Conservation (phyloP, 2,329 filamentous ascomycete species). For the Ophiocordyceps camponoti-leonardi region DNA sequence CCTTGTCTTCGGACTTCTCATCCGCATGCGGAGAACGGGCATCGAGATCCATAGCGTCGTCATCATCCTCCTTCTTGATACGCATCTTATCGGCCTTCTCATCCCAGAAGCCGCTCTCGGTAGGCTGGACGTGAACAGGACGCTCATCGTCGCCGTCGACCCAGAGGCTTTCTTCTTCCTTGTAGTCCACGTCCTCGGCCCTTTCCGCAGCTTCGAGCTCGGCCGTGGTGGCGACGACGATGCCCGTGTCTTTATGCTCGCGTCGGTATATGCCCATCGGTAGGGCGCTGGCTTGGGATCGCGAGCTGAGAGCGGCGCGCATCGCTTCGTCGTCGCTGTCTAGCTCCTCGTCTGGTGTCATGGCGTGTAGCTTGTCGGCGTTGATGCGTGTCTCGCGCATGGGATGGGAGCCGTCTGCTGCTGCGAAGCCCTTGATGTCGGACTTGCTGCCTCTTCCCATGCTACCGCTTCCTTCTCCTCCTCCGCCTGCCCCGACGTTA, state of each 20-base stretch:
- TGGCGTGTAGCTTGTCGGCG: conserved; percentile 33
- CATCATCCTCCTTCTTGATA: conserved; percentile 27
- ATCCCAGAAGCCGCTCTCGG: conserved; percentile 26
- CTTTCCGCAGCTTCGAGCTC: conserved; percentile 38
- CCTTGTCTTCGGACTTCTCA: conserved; percentile 8
- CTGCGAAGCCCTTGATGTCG: conserved; percentile 22
- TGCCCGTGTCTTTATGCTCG: conserved; percentile 35
- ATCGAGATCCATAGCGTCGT: conserved; percentile 21
- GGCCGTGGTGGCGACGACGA: conserved; percentile 37
- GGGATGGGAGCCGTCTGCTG: conserved; percentile 7
- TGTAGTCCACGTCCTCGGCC: conserved; percentile 10
- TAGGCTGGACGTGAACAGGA: conserved; percentile 12
- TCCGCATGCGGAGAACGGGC: neutral
- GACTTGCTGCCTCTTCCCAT: conserved; percentile 12
- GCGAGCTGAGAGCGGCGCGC: conserved; percentile 16
- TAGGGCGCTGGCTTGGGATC: conserved; percentile 16
- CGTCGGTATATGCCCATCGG: conserved; percentile 39
- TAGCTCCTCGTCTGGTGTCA: conserved; percentile 25
- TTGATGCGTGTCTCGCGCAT: conserved; percentile 33
- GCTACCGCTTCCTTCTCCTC: conserved; percentile 10
- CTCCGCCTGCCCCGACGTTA: too few species aligned
- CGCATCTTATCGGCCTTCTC: conserved; percentile 18
- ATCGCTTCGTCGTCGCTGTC: conserved; percentile 26
- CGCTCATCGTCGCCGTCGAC: conserved; percentile 18
- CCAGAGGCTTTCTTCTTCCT: conserved; percentile 28